A percentile compares a stretch with the other conserved stretches of the same genome.
These are phyloP conservation scores for Nakazawaea pomicola DNA, from an alignment of 805 yeast species.

Conservation along the genomic window DNA sequence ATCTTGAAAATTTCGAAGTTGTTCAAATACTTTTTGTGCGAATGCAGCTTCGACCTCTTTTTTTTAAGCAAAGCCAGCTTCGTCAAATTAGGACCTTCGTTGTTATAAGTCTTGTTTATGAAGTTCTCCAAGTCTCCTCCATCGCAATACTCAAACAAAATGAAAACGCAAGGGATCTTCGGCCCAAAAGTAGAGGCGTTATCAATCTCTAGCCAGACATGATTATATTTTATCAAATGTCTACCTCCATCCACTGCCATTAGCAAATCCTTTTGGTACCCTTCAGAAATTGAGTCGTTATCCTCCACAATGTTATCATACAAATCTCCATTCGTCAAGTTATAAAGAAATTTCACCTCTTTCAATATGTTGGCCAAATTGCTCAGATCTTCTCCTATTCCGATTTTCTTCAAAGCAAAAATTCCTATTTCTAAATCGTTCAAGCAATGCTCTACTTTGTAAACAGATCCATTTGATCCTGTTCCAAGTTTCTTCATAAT, in stretches of 20 bases:
- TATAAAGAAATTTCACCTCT: slow-evolving; percentile 71
- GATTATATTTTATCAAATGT: slow-evolving; percentile 80
- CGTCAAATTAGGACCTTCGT: slow-evolving; percentile 30
- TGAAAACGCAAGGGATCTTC: slow-evolving; percentile 57
- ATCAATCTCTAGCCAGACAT: slow-evolving; percentile 84
- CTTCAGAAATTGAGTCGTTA: slow-evolving; percentile 2
- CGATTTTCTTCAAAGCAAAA: slow-evolving; percentile 81
- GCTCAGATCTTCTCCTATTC: slow-evolving; percentile 72
- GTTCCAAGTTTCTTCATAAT: slow-evolving; percentile 60
- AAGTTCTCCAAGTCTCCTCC: slow-evolving; percentile 84
- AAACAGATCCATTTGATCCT: slow-evolving; percentile 84
- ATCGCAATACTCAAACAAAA: slow-evolving; percentile 80
- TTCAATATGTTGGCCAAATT: slow-evolving; percentile 66
- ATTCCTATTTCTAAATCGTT: slow-evolving; percentile 68
- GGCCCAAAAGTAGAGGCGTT: slow-evolving; percentile 48
- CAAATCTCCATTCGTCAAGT: slow-evolving; percentile 31
- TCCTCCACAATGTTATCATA: slow-evolving; percentile 8
- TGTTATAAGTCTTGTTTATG: slow-evolving; percentile 28
- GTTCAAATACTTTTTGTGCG: slow-evolving; percentile 28
- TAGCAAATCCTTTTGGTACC: not conserved
- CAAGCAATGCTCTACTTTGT: slow-evolving; percentile 76
- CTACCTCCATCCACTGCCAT: slow-evolving; percentile 21
- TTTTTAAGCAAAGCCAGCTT: slow-evolving; percentile 24
- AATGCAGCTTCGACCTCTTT: slow-evolving; percentile 5
- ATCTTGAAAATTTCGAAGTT: slow-evolving; percentile 63